Conservation (phyloP, 331 rosid genomes). For the Telfairia occidentalis region DNA sequence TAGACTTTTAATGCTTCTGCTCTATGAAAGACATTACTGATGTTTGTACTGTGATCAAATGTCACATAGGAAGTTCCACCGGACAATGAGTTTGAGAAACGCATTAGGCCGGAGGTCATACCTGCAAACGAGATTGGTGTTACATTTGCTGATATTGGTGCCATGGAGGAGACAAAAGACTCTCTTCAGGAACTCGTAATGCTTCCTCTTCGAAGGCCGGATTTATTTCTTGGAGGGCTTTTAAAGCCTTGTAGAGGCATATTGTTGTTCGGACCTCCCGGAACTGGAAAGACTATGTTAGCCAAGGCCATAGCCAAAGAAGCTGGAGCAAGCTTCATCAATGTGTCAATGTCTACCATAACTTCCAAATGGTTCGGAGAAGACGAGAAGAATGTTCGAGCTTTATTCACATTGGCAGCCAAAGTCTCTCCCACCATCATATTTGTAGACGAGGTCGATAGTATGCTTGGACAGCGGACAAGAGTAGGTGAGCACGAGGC, state of each 20-base stretch:
- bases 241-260: conserved; percentile 93
- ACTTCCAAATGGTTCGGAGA: conserved; percentile 99
- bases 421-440: conserved; percentile 95
- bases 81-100: conserved; percentile 91
- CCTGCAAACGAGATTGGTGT: conserved; percentile 72
- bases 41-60: neutral
- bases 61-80: conserved; percentile 53
- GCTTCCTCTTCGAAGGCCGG: conserved; percentile 93
- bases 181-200: conserved; percentile 94
- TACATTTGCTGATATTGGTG: conserved; percentile 79
- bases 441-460: conserved; percentile 87
- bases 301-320: conserved; percentile 96
- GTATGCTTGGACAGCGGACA: conserved; percentile 92
- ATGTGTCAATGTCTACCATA: conserved; percentile 95
- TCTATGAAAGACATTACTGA: neutral
- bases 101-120: conserved; percentile 91
- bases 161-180: conserved; percentile 76
- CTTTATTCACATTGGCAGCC: conserved; percentile 79
- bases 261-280: conserved; percentile 82
- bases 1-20: neutral
- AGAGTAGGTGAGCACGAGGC: conserved; percentile 98
- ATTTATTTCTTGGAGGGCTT: conserved; percentile 89
- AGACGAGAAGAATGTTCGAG: conserved; percentile 94
- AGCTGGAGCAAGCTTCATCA: conserved; percentile 97
- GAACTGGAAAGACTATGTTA: conserved; percentile 96